phyloP scores from a whole-genome alignment of 2,329 filamentous ascomycete genomes.

The Colletotrichum horii region DNA sequence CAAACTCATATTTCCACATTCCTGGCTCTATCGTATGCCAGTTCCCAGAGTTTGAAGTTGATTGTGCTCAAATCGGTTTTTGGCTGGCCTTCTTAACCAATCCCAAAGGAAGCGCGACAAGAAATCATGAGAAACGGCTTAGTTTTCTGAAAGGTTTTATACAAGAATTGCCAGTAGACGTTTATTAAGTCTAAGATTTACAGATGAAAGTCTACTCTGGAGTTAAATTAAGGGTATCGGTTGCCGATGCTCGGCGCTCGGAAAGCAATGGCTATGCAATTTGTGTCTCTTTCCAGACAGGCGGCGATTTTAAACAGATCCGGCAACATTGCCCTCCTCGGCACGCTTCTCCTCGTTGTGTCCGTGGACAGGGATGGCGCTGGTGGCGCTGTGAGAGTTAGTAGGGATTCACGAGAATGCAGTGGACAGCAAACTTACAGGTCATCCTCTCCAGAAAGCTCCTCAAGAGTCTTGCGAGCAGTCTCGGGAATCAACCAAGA shows the following conservation, averaged over 20 bases:
- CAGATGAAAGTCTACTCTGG: neutral
- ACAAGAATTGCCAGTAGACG: neutral
- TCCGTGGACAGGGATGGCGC: neutral
- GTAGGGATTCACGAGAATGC: neutral
- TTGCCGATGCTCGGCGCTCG: neutral
- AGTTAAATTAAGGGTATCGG: neutral
- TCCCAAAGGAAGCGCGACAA: neutral
- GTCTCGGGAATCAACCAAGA: conserved; percentile 50
- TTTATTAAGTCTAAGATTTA: conserved; percentile 2
- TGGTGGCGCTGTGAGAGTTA: conserved; percentile 3
- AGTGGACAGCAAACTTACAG: neutral
- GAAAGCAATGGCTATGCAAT: neutral
- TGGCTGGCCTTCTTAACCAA: neutral
- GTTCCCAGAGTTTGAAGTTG: neutral
- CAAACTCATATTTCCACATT: neutral
- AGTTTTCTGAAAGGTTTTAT: neutral
- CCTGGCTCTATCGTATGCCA: neutral
- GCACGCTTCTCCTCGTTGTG: conserved; percentile 20
- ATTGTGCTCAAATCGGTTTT: neutral
- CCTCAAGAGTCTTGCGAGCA: conserved; percentile 51
- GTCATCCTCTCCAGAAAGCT: conserved; percentile 48
- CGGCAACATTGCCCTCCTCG: conserved; percentile 5
- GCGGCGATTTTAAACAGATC: neutral
- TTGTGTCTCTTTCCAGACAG: neutral
- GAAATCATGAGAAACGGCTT: neutral